Base-by-base conservation (phyloP, 495 filamentous ascomycete genomes). In the Lasiosphaeriaceae sp. region DNA sequence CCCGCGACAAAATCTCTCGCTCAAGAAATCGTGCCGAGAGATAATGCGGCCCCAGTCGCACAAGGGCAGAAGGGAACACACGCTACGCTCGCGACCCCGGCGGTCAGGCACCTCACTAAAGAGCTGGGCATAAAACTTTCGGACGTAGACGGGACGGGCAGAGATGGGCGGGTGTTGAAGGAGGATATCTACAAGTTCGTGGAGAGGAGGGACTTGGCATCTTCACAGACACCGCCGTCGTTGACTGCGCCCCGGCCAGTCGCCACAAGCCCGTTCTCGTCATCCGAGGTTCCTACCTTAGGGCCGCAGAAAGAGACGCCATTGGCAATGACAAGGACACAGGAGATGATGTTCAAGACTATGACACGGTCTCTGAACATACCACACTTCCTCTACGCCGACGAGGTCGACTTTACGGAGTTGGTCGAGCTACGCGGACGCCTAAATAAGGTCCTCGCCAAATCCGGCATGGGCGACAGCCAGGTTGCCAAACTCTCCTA, bases 281-380 rank as follows among this genome's bases (percentile, higher is more conserved):
- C 60, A 17, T 56, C 64, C 16, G 35, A 24, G n/a, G 49, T 44
- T 48, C 34, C 61, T 12, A 21, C 66, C 23, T 59, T 66, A 6
- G 68, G 65, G 12, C 71, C 71, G 20, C 87, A 90, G 64, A 74
- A 77, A 31, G 95, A 97, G 64, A 83, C 82, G 2, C 69, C 73
- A 1, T 72, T 84, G 23, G 74, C 81, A 52, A 74, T 99, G 19
- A 89, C 90, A 3, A 84, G 83, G 23, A 88, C 90, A 24, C 94
- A 97, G 74, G 76, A 80, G 19, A 86, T 90, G 66, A 99, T 99
- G 95, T 97, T 96, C 83, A 96, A 94, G 71, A 83, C 84, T n/a
- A 99, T 99, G 95, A 97, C 93, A 20, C 83, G 84, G 43, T 96
- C 92, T 17, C 78, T 99, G 59, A 82, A 64, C 47, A 97, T 93